These are phyloP conservation scores for Miscanthus sacchariflorus DNA, from an alignment of 202 grass and related monocot genomes.

Conservation along the genomic window DNA sequence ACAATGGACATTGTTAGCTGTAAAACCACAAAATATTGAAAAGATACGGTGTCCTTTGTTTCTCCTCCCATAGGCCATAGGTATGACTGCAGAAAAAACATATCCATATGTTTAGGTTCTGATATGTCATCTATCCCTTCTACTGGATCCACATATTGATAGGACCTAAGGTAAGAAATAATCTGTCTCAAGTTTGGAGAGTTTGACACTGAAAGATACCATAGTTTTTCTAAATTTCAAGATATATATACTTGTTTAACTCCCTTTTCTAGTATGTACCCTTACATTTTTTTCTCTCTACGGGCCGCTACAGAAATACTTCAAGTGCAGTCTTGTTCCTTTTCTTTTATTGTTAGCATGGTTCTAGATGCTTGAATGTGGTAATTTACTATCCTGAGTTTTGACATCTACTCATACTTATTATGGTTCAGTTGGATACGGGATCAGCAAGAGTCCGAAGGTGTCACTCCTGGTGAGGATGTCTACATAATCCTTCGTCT, in stretches of 20 bases:
- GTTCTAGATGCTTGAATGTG: slow-evolving; percentile 17
- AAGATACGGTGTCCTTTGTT: background rate
- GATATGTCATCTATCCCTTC: background rate
- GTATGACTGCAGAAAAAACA: background rate
- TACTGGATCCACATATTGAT: background rate
- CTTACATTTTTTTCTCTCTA: background rate
- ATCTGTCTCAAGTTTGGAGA: background rate
- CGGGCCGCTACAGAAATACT: background rate
- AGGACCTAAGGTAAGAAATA: background rate
- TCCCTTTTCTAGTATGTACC: background rate
- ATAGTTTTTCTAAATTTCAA: background rate
- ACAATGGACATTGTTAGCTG: slow-evolving; percentile 11
- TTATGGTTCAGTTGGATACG: slow-evolving; percentile 72
- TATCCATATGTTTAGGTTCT: background rate
- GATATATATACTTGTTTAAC: background rate
- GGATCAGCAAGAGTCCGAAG: slow-evolving; percentile 88
- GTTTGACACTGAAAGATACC: background rate
- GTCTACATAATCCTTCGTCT: slow-evolving; percentile 89
- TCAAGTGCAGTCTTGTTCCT: background rate
- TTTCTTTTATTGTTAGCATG: slow-evolving; percentile 35
- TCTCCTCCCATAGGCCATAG: slow-evolving; percentile 7
- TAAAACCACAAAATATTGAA: background rate
- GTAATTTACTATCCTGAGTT: background rate
- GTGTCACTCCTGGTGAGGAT: slow-evolving; percentile 83
- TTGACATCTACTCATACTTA: slow-evolving; percentile 20